Evolutionary conservation across 805 yeast genomes (phyloP).

Genomic region (Candida maris): DNA sequence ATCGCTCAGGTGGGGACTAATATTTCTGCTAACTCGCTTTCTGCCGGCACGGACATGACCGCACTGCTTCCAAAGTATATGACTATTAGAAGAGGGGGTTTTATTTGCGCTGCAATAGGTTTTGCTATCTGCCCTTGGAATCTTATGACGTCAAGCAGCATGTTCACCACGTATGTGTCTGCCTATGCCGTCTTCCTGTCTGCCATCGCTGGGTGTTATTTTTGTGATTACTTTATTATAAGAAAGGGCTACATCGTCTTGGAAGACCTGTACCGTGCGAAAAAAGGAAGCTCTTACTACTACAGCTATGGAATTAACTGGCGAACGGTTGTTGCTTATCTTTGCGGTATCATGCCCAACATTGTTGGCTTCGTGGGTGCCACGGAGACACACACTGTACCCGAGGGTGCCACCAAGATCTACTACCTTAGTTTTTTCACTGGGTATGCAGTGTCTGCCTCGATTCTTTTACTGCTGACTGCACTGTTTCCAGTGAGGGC

Average conservation of each 20-base stretch:
- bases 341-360: constrained; percentile 78
- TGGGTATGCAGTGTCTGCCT: constrained; percentile 62
- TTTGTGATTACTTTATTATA: constrained; percentile 65
- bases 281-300: constrained; percentile 47
- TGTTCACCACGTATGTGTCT: constrained; percentile 73
- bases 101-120: constrained; percentile 68
- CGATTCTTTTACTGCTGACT: constrained; percentile 52
- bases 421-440: constrained; percentile 73
- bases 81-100: constrained; percentile 78
- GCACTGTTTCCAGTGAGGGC: constrained; percentile 49
- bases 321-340: constrained; percentile 79
- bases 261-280: constrained; percentile 58
- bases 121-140: constrained; percentile 82
- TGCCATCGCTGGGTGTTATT: constrained; percentile 75
- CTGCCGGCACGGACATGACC: constrained; percentile 71
- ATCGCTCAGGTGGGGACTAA: constrained; percentile 78
- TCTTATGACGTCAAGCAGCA: constrained; percentile 61
- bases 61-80: constrained; percentile 60
- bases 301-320: constrained; percentile 71
- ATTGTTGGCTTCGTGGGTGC: constrained; percentile 88
- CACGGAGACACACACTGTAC: constrained; percentile 64
- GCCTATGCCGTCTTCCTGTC: constrained; percentile 83
- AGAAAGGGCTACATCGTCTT: constrained; percentile 68
- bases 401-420: constrained; percentile 71
- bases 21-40: constrained; percentile 65